Base-by-base conservation (phyloP, 805 yeast species). In the Ogataea chonburiensis region DNA sequence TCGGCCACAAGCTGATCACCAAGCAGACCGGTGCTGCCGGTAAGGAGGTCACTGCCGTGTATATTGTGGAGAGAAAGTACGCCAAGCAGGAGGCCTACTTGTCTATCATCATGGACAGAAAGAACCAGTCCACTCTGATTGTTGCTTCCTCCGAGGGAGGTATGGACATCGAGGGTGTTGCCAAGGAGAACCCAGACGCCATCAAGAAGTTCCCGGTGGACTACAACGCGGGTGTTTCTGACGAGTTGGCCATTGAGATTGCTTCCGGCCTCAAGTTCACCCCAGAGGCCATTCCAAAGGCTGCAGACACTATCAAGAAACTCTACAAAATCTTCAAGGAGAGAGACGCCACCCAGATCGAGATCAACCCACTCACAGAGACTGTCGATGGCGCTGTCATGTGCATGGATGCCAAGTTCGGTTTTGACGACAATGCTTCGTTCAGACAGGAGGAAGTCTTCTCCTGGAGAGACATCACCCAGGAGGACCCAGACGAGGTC, bases 161-260 rank as follows among this genome's bases (percentile, higher is more conserved):
- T 73, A 89, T 93, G 95, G 96, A 93, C 71, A 93, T 93, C 59
- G 99, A 93, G 75, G 96, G 95, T 64, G 98, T 93, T 53, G 99
- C 98, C 44, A 81, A 81, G 52, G 79, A 75, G 54, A 81, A 77
- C 65, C 99, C 99, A 37, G 78, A 77, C 40, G 95, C 95, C 52
- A 93, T 93, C 71, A 82, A 86, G 70, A 81, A 91, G 49, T 87
- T 80, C 75, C 73, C 83, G 49, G 79, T 93, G 42, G 81, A 83
- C 52, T 73, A 86, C 53, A 74, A 81, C 42, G 67, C 68, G 38
- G 97, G 96, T 60, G 84, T 93, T 59, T 79, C 91, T 50, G 85
- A 79, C 52, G 73, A 70, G 46, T 70, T 80, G 53, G 96, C 96
- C 37, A 56, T 67, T 38, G 76, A 82, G 55, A 75, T 93, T 50